Evolutionary conservation across 73 alveolate genomes (phyloP).

Genomic region (Uronychia setigera): DNA sequence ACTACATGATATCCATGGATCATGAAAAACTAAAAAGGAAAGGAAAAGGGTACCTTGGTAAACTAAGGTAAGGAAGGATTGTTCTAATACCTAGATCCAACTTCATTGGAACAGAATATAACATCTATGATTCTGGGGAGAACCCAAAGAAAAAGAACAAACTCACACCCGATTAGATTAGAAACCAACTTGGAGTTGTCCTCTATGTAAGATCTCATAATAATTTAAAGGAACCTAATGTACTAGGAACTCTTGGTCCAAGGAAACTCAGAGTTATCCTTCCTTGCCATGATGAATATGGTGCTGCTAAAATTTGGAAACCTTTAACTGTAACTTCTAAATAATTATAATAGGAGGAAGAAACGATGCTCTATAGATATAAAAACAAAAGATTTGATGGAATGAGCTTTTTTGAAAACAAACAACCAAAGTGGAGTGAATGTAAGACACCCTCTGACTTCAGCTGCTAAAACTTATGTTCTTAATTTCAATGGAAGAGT

Average conservation of each 20-base stretch:
- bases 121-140: conserved; percentile 80
- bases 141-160: conserved; percentile 87
- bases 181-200: conserved; percentile 79
- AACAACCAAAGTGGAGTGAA: conserved; percentile 93
- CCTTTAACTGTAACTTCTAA: conserved; percentile 29
- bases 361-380: conserved; percentile 62
- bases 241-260: conserved; percentile 90
- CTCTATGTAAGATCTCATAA: conserved; percentile 53
- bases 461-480: conserved; percentile 84
- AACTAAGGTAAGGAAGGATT: conserved; percentile 30
- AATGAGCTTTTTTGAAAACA: conserved; percentile 67
- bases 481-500: conserved; percentile 90
- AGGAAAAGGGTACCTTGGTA: conserved; percentile 78
- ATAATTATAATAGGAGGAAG: conserved; percentile 31
- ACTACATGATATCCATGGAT: conserved; percentile 78
- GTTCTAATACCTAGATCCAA: conserved; percentile 73
- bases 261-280: conserved; percentile 86
- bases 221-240: conserved; percentile 63
- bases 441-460: conserved; percentile 1
- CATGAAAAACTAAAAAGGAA: conserved; percentile 71
- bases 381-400: conserved; percentile 54
- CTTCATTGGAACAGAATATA: conserved; percentile 91
- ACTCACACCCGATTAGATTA: conserved; percentile 42
- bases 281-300: conserved; percentile 69
- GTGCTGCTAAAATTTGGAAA: conserved; percentile 46